A percentile compares a stretch with the other conserved stretches of the same genome.
Evolutionary conservation across 2,329 filamentous ascomycete species (phyloP).

Genomic region (Paecilomyces sp.): DNA sequence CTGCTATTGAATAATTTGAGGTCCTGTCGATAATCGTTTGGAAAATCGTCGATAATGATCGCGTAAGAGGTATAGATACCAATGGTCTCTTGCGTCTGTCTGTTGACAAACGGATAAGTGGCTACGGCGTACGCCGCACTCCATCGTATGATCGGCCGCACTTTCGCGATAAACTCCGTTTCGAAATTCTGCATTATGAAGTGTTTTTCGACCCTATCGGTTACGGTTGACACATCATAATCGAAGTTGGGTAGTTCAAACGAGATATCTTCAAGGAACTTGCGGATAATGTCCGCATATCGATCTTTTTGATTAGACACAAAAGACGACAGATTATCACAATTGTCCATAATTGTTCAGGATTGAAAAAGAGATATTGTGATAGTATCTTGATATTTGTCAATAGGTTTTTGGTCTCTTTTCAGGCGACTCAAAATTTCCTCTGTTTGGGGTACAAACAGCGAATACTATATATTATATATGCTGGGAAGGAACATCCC

Average conservation of each 20-base stretch:
- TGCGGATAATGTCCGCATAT: too few species aligned
- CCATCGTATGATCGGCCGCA: not conserved
- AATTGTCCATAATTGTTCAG: too few species aligned
- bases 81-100: not conserved
- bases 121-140: constrained; percentile 1
- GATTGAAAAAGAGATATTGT: too few species aligned
- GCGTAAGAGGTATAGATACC: constrained; percentile 1
- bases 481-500: too few species aligned
- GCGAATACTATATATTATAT: too few species aligned
- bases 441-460: too few species aligned
- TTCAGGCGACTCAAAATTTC: too few species aligned
- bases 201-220: not conserved
- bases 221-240: not conserved
- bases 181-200: not conserved
- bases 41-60: constrained; percentile 2
- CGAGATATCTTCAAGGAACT: not conserved
- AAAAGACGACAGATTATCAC: too few species aligned
- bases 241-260: not conserved
- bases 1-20: not conserved
- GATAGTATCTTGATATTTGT: too few species aligned
- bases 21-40: not conserved
- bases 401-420: too few species aligned
- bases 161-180: not conserved
- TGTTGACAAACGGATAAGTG: not conserved
- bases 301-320: too few species aligned